Base-by-base conservation (phyloP, 768 basidiomycete genomes). In the Auriculariales sp. region DNA sequence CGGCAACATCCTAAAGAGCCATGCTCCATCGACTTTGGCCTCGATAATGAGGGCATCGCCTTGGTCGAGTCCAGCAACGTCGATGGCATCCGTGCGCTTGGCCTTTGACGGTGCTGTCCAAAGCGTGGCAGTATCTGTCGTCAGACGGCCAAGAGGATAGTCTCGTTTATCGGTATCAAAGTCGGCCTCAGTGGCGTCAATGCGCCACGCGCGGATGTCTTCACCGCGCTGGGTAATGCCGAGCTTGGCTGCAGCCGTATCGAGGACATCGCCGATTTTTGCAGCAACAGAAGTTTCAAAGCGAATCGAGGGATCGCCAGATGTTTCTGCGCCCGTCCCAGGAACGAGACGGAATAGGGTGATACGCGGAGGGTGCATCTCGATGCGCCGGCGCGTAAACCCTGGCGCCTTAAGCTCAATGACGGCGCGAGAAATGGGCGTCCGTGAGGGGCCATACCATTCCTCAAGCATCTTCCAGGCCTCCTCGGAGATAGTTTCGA, bases 1-100 rank as follows among this genome's bases (percentile, higher is more conserved):
- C 52, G 52, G 58, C 62, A 46, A 57, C 54, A 28, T 52, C 53
- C 45, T 54, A 51, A 74, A 65, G 19, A 79, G 58, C 85, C 85
- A 90, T 15, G 67, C 66, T 35, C 70, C 73, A n/a, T 68, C 57
- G 30, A 65, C 59, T 57, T 77, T 75, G 59, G 82, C 74, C 57
- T 95, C 91, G n/a, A 91, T 75, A 1, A 80, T 76, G 62, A 92
- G 81, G 1, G 71, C 66, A 58, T 91, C 87, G 24, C 75, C 80
- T 11, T 54, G 31, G 33, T 56, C 54, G 12, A 65, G 48, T 11
- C 55, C 49, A n/a, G 44, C 50, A 33, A 62, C 81, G 44, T 78
- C 78, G 12, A 87, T 62, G 17, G 53, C 52, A 72, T 73, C 55
- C 67, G 70, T 39, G 17, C 36, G 42, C 3, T 50, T 47, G 71